Conservation (phyloP, 352 stramenopile species). For the Globisporangium cystogenes region DNA sequence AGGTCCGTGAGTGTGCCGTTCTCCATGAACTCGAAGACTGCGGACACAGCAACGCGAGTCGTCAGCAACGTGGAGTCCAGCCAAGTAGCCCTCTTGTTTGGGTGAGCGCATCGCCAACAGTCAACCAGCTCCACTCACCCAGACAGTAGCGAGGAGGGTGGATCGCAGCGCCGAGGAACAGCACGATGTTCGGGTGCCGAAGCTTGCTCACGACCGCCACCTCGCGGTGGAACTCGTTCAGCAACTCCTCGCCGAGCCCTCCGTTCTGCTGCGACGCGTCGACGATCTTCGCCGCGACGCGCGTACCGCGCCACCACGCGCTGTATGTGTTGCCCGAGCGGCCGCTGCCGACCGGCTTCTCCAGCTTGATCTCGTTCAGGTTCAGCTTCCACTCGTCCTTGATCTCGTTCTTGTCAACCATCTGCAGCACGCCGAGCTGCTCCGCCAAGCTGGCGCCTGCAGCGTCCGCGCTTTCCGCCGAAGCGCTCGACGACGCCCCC, state of each 20-base stretch:
- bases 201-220: conserved; percentile 82
- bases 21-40: conserved; percentile 88
- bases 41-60: not conserved
- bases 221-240: conserved; percentile 84
- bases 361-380: conserved; percentile 66
- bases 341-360: conserved; percentile 59
- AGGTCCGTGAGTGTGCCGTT: conserved; percentile 81
- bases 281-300: conserved; percentile 75
- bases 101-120: not conserved
- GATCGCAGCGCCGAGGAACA: conserved; percentile 80
- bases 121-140: conserved; percentile 18
- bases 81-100: too few species aligned
- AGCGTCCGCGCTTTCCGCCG: conserved; percentile 1
- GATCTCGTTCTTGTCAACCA: conserved; percentile 85
- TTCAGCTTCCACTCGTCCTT: conserved; percentile 80
- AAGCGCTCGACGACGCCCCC: conserved; percentile 1
- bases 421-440: conserved; percentile 66
- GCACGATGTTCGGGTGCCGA: conserved; percentile 81
- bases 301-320: conserved; percentile 73
- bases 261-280: conserved; percentile 68
- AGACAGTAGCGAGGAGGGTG: conserved; percentile 78
- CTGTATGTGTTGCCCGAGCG: conserved; percentile 79
- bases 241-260: conserved; percentile 60
- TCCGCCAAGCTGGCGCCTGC: conserved; percentile 47
- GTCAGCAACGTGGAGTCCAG: not conserved